Evolutionary conservation across 495 filamentous ascomycete species (phyloP).

Genomic region (Aspergillus ellipticus): DNA sequence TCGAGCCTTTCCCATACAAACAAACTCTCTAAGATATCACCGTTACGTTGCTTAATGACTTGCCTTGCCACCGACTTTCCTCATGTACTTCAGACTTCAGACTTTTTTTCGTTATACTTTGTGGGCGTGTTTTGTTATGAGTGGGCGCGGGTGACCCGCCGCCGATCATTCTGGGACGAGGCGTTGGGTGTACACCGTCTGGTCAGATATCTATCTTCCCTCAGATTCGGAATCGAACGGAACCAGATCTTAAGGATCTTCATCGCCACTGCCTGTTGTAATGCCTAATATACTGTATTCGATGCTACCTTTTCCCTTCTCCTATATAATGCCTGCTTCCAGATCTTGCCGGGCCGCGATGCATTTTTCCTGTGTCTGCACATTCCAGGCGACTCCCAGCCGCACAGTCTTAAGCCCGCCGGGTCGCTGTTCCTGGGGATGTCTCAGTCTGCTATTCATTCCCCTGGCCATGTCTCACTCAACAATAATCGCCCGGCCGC

Average conservation of each 20-base stretch:
- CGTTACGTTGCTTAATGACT: not conserved
- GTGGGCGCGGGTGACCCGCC: not conserved
- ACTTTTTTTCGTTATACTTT: not conserved
- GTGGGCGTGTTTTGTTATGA: not conserved
- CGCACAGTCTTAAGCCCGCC: not conserved
- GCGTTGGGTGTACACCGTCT: not conserved
- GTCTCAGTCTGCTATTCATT: not conserved
- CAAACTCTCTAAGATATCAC: conserved; percentile 1
- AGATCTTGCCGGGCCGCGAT: not conserved
- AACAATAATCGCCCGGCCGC: no score
- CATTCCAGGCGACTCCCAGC: not conserved
- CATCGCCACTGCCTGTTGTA: not conserved
- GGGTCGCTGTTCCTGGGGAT: not conserved
- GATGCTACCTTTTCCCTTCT: not conserved
- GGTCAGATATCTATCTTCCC: not conserved
- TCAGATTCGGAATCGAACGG: not conserved
- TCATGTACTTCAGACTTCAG: not conserved
- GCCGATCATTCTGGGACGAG: not conserved
- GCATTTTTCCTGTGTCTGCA: not conserved
- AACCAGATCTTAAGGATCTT: not conserved
- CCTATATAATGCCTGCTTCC: not conserved
- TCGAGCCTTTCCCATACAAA: not conserved
- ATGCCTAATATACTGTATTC: not conserved
- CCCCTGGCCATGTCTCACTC: no score
- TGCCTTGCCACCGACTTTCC: not conserved